These are phyloP conservation scores for Xylariomycetidae sp. DNA, from an alignment of 2,329 filamentous ascomycete genomes.

Conservation along the genomic window DNA sequence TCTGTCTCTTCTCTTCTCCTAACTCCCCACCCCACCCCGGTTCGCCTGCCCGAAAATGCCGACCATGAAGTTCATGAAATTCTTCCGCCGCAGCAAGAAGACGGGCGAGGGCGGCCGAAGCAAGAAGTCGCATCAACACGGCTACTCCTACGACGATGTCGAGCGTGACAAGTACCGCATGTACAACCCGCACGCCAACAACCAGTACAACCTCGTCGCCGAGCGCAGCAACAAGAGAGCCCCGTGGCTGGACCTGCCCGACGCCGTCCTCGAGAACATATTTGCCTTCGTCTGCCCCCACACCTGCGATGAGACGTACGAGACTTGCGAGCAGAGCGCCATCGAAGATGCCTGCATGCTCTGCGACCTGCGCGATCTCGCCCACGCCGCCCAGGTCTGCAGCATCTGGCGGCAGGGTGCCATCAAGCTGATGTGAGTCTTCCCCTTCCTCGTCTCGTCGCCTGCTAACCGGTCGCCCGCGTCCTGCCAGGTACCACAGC, in stretches of 20 bases:
- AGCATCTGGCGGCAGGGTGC: constrained; percentile 60
- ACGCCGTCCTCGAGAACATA: constrained; percentile 66
- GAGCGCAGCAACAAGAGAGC: constrained; percentile 19
- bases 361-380: constrained; percentile 84
- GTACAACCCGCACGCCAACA: constrained; percentile 20
- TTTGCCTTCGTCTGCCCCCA: constrained; percentile 83
- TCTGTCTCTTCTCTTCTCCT: not conserved
- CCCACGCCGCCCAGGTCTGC: constrained; percentile 70
- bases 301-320: constrained; percentile 67
- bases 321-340: constrained; percentile 75
- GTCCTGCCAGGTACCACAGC: constrained; percentile 64
- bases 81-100: constrained; percentile 29
- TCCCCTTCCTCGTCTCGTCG: not conserved
- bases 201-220: constrained; percentile 15
- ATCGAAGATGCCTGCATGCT: constrained; percentile 82
- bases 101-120: constrained; percentile 14
- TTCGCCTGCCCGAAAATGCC: not conserved
- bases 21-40: not conserved
- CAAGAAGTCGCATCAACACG: constrained; percentile 12
- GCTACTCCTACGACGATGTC: constrained; percentile 15
- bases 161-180: constrained; percentile 24
- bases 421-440: constrained; percentile 54
- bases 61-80: constrained; percentile 27
- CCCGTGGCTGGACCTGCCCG: constrained; percentile 48
- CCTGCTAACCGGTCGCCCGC: constrained; percentile 10